Evolutionary conservation across 805 yeast species (phyloP).

Genomic region (Ogataea minuta): DNA sequence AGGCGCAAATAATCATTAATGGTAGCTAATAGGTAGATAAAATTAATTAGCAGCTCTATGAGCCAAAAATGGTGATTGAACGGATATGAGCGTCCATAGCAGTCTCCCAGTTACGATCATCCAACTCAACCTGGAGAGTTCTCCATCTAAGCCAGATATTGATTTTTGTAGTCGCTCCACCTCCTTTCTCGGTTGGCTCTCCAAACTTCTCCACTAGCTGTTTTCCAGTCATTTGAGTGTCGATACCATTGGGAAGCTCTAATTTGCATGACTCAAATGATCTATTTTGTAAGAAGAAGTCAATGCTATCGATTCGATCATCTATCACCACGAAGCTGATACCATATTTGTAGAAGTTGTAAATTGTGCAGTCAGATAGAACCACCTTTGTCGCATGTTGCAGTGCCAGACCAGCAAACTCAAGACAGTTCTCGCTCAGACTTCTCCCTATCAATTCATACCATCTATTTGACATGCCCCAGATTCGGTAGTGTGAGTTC

Average conservation of each 20-base stretch:
- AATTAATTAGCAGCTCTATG: background rate
- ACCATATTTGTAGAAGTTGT: slow-evolving; percentile 27
- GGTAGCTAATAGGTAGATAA: background rate
- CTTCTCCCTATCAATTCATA: slow-evolving; percentile 1
- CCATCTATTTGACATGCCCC: slow-evolving; percentile 8
- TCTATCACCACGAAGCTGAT: slow-evolving; percentile 17
- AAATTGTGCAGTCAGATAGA: slow-evolving; percentile 11
- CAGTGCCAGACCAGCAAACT: background rate
- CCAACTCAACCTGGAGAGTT: slow-evolving; percentile 35
- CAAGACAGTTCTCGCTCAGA: background rate
- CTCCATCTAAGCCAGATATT: slow-evolving; percentile 42
- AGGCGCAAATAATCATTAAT: slow-evolving; percentile 1
- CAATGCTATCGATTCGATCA: slow-evolving; percentile 33
- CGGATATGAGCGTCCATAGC: slow-evolving; percentile 31
- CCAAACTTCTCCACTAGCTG: slow-evolving; percentile 35
- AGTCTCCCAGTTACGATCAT: slow-evolving; percentile 36
- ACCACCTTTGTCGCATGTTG: slow-evolving; percentile 4
- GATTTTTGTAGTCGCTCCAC: slow-evolving; percentile 34
- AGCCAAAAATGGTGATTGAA: slow-evolving; percentile 30
- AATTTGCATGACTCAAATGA: slow-evolving; percentile 15
- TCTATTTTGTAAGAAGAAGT: slow-evolving; percentile 31
- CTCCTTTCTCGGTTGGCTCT: slow-evolving; percentile 42
- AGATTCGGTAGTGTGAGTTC: slow-evolving; percentile 9
- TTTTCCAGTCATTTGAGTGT: slow-evolving; percentile 26
- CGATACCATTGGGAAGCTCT: slow-evolving; percentile 23